phyloP scores from a whole-genome alignment of 1,284 basidiomycete genomes.

The Schizophyllum amplum region DNA sequence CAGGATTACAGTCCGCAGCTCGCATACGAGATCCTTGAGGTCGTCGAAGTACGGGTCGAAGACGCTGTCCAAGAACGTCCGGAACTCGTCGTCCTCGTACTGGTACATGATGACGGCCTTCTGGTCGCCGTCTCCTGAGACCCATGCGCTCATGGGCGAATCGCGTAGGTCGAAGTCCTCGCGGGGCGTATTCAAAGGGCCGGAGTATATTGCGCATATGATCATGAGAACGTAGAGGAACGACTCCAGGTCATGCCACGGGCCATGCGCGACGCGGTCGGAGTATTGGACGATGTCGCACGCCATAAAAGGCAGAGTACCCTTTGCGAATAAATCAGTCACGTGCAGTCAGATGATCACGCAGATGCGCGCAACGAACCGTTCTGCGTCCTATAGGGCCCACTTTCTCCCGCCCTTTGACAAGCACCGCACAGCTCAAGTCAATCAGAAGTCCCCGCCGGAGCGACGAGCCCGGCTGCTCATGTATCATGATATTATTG shows the following conservation, averaged over 20 bases:
- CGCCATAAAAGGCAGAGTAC: slow-evolving; percentile 9
- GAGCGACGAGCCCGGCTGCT: not conserved
- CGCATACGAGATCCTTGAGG: slow-evolving; percentile 3
- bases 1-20: too few species aligned
- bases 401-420: not conserved
- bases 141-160: not conserved
- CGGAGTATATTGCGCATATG: slow-evolving; percentile 5
- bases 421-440: slow-evolving; percentile 1
- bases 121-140: not conserved
- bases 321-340: not conserved
- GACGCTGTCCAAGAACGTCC: not conserved
- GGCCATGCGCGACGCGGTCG: slow-evolving; percentile 2
- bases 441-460: slow-evolving; percentile 5
- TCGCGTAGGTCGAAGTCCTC: slow-evolving; percentile 4
- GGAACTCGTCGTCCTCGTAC: not conserved
- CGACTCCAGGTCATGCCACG: slow-evolving; percentile 7
- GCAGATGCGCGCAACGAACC: not conserved
- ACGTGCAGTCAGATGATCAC: too few species aligned
- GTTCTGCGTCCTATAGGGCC: not conserved
- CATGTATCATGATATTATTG: slow-evolving; percentile 8
- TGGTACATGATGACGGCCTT: not conserved
- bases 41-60: slow-evolving; percentile 9
- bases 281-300: slow-evolving; percentile 2
- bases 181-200: slow-evolving; percentile 1
- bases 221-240: slow-evolving; percentile 9